Base-by-base conservation (phyloP, 192 early-diverging fungal species). In the Blastocladiella britannica region DNA sequence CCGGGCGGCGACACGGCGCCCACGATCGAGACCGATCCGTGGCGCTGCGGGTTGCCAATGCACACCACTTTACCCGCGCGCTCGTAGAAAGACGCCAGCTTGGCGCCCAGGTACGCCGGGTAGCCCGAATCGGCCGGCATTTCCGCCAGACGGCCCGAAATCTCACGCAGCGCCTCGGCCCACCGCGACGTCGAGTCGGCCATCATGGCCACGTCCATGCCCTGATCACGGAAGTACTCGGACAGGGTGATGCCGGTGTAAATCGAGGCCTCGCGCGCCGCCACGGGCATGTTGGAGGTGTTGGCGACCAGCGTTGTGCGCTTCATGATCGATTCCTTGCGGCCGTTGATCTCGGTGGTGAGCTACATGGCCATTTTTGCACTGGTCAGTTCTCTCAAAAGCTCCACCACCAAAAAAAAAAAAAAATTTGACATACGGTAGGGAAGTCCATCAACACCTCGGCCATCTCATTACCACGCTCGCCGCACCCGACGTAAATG, bases 241-340 rank as follows among this genome's bases (percentile, higher is more conserved):
- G 92, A 93, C 20, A 99, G 71, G 1, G 95, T 99, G 70, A 99
- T 99, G 66, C 95, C 95, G 29, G 95, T 99, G 79, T 99, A 99
- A 66, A 99, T 99, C 27, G 93, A 97, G 20, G 95, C 95, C 73
- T 99, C 95, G 71, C 95, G 90, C 59, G 95, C 95, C 61, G 95
- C 91, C 31, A 99, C 95, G 62, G 95, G 95, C 95, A 99, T 99
- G 81, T 99, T 99, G 68, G 93, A 97, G 25, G 95, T 99, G 74
- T 99, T 99, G 52, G 95, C 95, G 7, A 99, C 91, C 27, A 99
- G 81, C 25, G 93, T 91, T 18, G 95, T 99, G 68, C 95, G 86
- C 82, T 97, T 88, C 95, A 99, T 99, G 65, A 99, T 99, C 24
- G 92, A 87, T 70, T 99, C 95, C 67, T 96, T 77, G 53, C 88